Conservation (phyloP, 768 basidiomycete species). For the Lactifluus pinguis region DNA sequence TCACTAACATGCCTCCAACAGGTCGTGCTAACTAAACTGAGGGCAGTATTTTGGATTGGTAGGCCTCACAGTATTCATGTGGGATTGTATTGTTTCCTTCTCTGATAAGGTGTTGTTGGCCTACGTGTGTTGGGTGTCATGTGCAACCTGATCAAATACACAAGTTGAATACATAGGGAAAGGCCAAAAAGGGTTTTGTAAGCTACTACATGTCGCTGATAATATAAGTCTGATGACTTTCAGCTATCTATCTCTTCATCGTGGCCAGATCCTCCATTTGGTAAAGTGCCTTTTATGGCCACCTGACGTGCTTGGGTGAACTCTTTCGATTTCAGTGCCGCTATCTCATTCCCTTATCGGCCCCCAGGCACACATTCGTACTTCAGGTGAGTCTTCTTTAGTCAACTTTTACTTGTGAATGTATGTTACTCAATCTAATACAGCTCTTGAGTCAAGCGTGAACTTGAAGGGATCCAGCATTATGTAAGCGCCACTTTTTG, state of each 20-base stretch:
- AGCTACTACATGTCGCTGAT: constrained; percentile 18
- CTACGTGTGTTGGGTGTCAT: not conserved
- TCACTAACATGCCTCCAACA: not conserved
- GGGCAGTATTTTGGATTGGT: constrained; percentile 42
- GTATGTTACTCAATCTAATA: no score
- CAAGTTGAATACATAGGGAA: constrained; percentile 48
- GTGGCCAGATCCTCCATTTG: constrained; percentile 24
- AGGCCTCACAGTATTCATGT: constrained; percentile 42
- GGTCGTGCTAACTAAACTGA: not conserved
- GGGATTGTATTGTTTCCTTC: constrained; percentile 50
- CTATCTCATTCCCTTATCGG: constrained; percentile 55
- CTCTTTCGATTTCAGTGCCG: constrained; percentile 40
- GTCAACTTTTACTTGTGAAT: not conserved
- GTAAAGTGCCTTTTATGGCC: not conserved
- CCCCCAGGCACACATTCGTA: no score
- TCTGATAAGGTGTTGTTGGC: constrained; percentile 30
- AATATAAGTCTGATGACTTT: not conserved
- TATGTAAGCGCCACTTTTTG: no score
- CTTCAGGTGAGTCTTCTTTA: constrained; percentile 10
- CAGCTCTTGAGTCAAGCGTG: no score
- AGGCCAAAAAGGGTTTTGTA: constrained; percentile 37
- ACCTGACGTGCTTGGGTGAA: not conserved
- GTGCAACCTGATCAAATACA: not conserved
- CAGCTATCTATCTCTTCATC: constrained; percentile 32
- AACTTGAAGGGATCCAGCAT: no score